phyloP scores from a whole-genome alignment of 257 asterid species.

The Thymus mandschuricus region DNA sequence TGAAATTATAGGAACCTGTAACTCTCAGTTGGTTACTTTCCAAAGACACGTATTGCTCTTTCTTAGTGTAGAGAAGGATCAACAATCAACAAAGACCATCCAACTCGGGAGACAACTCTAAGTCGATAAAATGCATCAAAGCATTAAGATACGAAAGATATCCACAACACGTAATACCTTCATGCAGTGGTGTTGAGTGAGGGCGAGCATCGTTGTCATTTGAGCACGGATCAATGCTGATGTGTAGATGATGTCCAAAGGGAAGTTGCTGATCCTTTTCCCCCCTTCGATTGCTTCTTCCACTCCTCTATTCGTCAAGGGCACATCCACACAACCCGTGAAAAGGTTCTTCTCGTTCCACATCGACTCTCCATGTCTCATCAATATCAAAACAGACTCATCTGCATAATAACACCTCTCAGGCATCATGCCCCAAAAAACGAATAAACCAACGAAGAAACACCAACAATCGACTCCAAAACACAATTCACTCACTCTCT shows the following conservation, averaged over 20 bases:
- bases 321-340: slow-evolving; percentile 96
- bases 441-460: background rate
- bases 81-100: background rate
- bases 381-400: slow-evolving; percentile 72
- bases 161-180: slow-evolving; percentile 47
- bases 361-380: slow-evolving; percentile 96
- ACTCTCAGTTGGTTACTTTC: slow-evolving; percentile 1
- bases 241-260: slow-evolving; percentile 78
- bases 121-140: background rate
- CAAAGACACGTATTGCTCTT: background rate
- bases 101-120: slow-evolving; percentile 4
- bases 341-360: slow-evolving; percentile 95
- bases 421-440: slow-evolving; percentile 12
- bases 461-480: slow-evolving; percentile 19
- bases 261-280: slow-evolving; percentile 71
- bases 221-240: slow-evolving; percentile 90
- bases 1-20: slow-evolving; percentile 76
- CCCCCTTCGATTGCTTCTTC: slow-evolving; percentile 96
- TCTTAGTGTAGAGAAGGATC: background rate
- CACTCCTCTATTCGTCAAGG: slow-evolving; percentile 79
- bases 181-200: slow-evolving; percentile 80
- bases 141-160: background rate
- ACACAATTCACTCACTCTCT: slow-evolving; percentile 50
- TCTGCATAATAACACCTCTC: slow-evolving; percentile 40
- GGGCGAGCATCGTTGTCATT: slow-evolving; percentile 96